A percentile compares a stretch with the other conserved stretches of the same genome.
Conservation (phyloP, 2,329 filamentous ascomycete genomes). For the Trichophyton benhamiae region DNA sequence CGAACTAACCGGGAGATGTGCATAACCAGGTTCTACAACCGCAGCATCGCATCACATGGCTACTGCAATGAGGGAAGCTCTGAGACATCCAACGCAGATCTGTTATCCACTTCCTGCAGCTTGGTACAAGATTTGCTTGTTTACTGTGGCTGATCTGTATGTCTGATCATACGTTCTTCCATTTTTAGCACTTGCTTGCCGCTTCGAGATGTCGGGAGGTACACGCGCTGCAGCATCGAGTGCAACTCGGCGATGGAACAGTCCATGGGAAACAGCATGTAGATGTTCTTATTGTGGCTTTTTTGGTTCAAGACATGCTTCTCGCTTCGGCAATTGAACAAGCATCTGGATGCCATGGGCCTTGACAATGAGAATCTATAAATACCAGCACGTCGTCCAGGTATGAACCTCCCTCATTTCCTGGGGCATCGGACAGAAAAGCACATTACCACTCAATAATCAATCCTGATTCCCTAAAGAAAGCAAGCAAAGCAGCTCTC, state of each 20-base stretch:
- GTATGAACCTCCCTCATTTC: not conserved
- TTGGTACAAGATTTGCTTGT: not conserved
- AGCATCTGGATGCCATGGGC: not conserved
- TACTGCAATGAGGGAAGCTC: not conserved
- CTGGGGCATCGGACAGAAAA: not conserved
- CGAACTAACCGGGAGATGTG: not conserved
- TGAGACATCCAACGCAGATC: not conserved
- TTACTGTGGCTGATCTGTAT: not conserved
- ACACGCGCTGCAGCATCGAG: not conserved
- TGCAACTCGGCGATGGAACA: slow-evolving; percentile 2
- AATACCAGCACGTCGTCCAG: not conserved
- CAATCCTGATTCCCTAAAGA: too few species aligned
- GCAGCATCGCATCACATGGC: not conserved
- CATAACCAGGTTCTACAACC: not conserved
- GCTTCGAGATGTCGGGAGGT: not conserved
- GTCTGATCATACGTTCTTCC: not conserved
- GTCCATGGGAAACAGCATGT: not conserved
- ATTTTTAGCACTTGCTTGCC: not conserved
- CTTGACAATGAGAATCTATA: not conserved
- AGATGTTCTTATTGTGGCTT: not conserved
- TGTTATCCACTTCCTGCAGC: not conserved
- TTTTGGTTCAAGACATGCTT: slow-evolving; percentile 1
- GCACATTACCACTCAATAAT: not conserved
- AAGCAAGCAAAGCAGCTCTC: not conserved
- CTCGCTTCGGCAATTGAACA: not conserved